Evolutionary conservation across 140 eudicot genomes (phyloP).

Genomic region (Cichorium intybus): DNA sequence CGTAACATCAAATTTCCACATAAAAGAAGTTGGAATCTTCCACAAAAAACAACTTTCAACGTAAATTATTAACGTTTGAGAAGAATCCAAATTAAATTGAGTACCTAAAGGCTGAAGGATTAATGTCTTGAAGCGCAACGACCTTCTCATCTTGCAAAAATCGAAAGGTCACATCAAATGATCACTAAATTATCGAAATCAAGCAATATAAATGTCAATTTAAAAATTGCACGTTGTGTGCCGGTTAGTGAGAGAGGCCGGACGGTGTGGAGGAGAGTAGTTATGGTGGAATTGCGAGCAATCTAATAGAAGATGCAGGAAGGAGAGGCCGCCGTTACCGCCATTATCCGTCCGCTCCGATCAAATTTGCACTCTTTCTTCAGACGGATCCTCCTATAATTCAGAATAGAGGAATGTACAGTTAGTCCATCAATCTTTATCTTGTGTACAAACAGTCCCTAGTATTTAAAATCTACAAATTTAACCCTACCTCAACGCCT

Average conservation of each 20-base stretch:
- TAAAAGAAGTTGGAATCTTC: too few relatives aligned
- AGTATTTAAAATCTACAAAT: not conserved
- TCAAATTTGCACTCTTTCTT: not conserved
- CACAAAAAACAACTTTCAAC: not conserved
- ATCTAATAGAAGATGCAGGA: constrained; percentile 62
- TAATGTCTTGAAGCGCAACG: constrained; percentile 66
- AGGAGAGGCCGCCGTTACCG: constrained; percentile 24
- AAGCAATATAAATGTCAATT: not conserved
- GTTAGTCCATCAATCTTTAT: not conserved
- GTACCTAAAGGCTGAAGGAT: constrained; percentile 73
- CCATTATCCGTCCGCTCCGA: constrained; percentile 23
- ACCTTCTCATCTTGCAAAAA: constrained; percentile 62
- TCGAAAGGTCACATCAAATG: constrained; percentile 1
- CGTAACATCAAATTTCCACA: too few relatives aligned
- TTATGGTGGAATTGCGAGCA: constrained; percentile 50
- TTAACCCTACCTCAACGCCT: not conserved
- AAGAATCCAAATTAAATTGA: not conserved
- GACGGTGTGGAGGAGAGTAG: constrained; percentile 58
- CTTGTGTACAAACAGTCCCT: not conserved
- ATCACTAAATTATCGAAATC: not conserved
- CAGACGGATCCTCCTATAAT: not conserved
- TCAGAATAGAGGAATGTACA: not conserved
- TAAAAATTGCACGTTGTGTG: not conserved
- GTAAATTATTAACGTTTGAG: not conserved
- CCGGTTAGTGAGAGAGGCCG: constrained; percentile 8